Base-by-base conservation (phyloP, 164 flowering plant genomes). In the Paratinospora sagittata region DNA sequence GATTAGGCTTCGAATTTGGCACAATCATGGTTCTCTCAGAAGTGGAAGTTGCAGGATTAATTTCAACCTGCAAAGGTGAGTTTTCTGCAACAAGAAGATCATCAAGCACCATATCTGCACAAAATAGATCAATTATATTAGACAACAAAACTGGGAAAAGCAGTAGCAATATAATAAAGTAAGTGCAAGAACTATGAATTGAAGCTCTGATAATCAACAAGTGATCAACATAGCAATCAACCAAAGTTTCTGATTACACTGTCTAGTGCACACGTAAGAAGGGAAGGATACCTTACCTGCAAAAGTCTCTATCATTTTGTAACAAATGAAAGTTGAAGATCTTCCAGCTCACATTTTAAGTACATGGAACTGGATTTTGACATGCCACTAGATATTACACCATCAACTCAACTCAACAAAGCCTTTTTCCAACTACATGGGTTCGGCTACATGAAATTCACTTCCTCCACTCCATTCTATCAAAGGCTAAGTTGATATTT, bases 1-100 rank as follows among this genome's bases (percentile, higher is more conserved):
- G 82, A 74, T 74, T 81, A 33, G 74, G 6, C 76, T 75, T 85
- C 41, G 94, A 78, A 77, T 79, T 85, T 45, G 81, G 63, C 37
- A 82, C 23, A 13, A 80, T 63, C 9, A 83, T 66, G 27, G 85
- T 68, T 78, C 89, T 87, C 52, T 90, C 98, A 74, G 91, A 78
- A 64, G 82, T 72, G 72, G 74, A 41, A 23, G 76, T 62, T 33
- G 91, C 86, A 74, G 88, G 72, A 72, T 72, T 83, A 24, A 72
- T 71, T 26, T 90, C 97, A 58, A 96, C 79, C 74, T 88, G 93
- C 68, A 80, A 84, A 65, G 87, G 85, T 34, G 96, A 86, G 78
- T 96, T 90, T 82, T 93, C 99, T 41, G 99, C 97, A 58, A 88
- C 80, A 64, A 96, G 84, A 72, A 88, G 85, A 82, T 96, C 99